Evolutionary conservation across 208 protist species (phyloP), one percentile per base, ranked within the genome.

Genomic region (Trypanosoma conorhini): DNA sequence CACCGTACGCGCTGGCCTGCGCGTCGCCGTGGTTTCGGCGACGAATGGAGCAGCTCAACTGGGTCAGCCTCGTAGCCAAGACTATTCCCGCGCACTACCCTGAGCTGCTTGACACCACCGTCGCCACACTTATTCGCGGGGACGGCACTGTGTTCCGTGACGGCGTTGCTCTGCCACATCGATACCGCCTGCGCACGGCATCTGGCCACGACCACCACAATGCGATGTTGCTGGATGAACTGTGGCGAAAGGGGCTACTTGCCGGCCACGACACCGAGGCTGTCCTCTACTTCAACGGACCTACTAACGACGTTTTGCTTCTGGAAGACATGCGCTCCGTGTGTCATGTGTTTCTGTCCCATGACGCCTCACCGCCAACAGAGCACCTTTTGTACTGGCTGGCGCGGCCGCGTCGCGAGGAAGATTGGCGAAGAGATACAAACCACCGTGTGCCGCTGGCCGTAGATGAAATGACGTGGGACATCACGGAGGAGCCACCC

Each of bases 271-370:
- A 21, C n/a, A 60, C 22, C 28, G 28, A 30, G 17, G 21, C 3
- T 1, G 17, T 9, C 5, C n/a, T 58, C 46, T 67, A 48, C 30
- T 19, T 57, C 21, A 13, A 24, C 10, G 48, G 48, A 0, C 0
- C 44, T 10, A 44, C 24, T 2, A 42, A 54, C 2, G 60, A 76
- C n/a, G 57, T 71, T 12, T 72, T 82, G 2, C 31, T 83, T 22
- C 22, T 81, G 33, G 83, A 85, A 60, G 83, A 88, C 59, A 61
- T 83, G 8, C 76, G 62, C 9, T 74, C 71, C 35, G 72, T 70
- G 4, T 76, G 59, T 31, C 83, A 85, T 63, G 10, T 85, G 33
- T 77, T 85, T 62, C 75, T 69, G 42, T 70, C 76, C 0, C 50
- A 51, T 19, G 52, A 19, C 33, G 61, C 33, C 71, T 68, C 56